Conservation (phyloP, 2,329 filamentous ascomycete genomes). For the Aspergillus sp. region DNA sequence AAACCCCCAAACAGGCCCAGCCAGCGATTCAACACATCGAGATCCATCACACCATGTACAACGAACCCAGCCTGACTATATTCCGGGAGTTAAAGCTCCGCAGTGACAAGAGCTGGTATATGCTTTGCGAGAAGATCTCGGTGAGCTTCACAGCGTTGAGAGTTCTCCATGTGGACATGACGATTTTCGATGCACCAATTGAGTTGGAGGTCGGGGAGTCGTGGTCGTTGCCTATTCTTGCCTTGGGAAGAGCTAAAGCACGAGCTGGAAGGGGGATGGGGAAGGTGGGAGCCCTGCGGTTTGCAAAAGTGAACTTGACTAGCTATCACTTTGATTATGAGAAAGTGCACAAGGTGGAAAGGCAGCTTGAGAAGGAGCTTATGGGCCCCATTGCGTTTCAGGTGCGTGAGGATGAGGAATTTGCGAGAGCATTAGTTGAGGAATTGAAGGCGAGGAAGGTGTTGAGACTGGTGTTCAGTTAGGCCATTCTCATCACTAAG, state of each 20-base stretch:
- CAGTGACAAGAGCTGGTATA: conserved; percentile 21
- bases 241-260: conserved; percentile 9
- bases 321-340: conserved; percentile 4
- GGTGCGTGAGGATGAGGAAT: conserved; percentile 17
- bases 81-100: conserved; percentile 19
- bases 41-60: conserved; percentile 25
- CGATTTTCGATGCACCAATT: conserved; percentile 22
- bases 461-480: conserved; percentile 13
- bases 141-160: conserved; percentile 10
- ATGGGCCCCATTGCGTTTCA: conserved; percentile 19
- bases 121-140: conserved; percentile 18
- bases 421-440: conserved; percentile 15
- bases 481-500: neutral
- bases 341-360: conserved; percentile 12
- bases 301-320: conserved; percentile 14
- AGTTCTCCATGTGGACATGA: conserved; percentile 18
- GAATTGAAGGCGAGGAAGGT: conserved; percentile 16
- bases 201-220: conserved; percentile 18
- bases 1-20: conserved; percentile 57
- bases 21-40: conserved; percentile 47
- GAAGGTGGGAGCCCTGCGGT: conserved; percentile 9
- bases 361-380: conserved; percentile 18
- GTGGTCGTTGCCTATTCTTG: conserved; percentile 23
- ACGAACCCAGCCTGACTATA: conserved; percentile 18
- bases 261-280: neutral